Base-by-base conservation (phyloP, 805 yeast species). In the Aciculoconidium aculeatum region DNA sequence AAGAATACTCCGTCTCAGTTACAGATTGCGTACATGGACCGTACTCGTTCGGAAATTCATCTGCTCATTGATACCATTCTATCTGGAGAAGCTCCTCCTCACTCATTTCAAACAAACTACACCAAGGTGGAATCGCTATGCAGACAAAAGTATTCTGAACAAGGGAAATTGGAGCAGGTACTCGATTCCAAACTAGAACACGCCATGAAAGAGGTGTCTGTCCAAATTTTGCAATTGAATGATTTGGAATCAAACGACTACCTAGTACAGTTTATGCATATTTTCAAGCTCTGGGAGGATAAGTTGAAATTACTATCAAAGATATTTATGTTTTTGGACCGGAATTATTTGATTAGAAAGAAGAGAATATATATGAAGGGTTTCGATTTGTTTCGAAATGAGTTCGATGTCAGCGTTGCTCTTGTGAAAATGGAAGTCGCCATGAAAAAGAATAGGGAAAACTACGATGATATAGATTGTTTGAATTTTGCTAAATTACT, bases 301-400 rank as follows among this genome's bases (percentile, higher is more conserved):
- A 49, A 45, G 27, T 31, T 62, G 16, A 23, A 28, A 10, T 23
- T 44, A 5, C 35, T 63, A 24, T 39, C 48, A 23, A 55, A 53
- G 36, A 30, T 61, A 13, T 63, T 59, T 28, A 33, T 61, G 4
- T 61, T 56, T 28, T 36, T 61, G 27, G 70, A 63, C 41, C 37
- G 59, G 21, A 41, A 49, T 11, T 63, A 63, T 30, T 45, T 62
- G 9, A 39, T 47, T 21, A 55, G 42, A 12, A 19, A 23, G 6
- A 31, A 31, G 25, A n/a, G 34, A 13, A 22, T 31, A n/a, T 22
- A 26, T 24, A 23, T 27, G 2, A 23, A 31, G 17, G 34, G 34
- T 2, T 16, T 26, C 10, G 33, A 26, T 8, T 34, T 48, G n/a
- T 47, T 51, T 23, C 33, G 45, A 3, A 40, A 47, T n/a, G n/a